Evolutionary conservation across 495 filamentous ascomycete genomes (phyloP).

Genomic region (Neurospora discreta): DNA sequence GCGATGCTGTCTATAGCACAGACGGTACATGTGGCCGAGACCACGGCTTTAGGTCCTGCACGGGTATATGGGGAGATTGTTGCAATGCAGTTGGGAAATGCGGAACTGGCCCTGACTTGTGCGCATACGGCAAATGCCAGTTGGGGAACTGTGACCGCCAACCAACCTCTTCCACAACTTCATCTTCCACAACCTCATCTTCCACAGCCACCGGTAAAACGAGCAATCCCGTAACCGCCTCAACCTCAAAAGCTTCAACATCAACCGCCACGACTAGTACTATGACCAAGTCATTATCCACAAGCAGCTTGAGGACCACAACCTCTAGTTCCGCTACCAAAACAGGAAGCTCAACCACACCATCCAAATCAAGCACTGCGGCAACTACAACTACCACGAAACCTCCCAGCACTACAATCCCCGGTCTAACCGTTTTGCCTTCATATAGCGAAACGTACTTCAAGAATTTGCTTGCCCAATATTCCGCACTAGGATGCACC

Average conservation of each 20-base stretch:
- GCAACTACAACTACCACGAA: background rate
- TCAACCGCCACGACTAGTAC: too few relatives aligned
- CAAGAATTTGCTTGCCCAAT: too few relatives aligned
- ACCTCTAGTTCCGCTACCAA: too few relatives aligned
- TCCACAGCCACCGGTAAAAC: too few relatives aligned
- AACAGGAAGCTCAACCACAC: background rate
- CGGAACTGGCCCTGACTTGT: slow-evolving; percentile 8
- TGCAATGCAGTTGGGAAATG: slow-evolving; percentile 17
- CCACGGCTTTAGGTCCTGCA: slow-evolving; percentile 9
- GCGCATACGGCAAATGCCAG: background rate
- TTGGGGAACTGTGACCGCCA: background rate
- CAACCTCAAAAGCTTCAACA: too few relatives aligned
- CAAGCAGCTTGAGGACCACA: too few relatives aligned
- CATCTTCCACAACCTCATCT: too few relatives aligned
- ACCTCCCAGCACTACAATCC: background rate
- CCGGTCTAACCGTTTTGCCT: background rate
- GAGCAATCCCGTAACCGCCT: too few relatives aligned
- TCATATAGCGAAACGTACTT: background rate
- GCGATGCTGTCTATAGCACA: slow-evolving; percentile 11
- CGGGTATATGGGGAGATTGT: slow-evolving; percentile 20
- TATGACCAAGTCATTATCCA: too few relatives aligned
- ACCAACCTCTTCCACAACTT: background rate
- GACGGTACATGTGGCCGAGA: slow-evolving; percentile 18
- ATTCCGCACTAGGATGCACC: too few relatives aligned
- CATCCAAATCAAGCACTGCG: background rate